phyloP scores from a whole-genome alignment of 768 basidiomycete genomes.

The Pleurotus ostreatus region DNA sequence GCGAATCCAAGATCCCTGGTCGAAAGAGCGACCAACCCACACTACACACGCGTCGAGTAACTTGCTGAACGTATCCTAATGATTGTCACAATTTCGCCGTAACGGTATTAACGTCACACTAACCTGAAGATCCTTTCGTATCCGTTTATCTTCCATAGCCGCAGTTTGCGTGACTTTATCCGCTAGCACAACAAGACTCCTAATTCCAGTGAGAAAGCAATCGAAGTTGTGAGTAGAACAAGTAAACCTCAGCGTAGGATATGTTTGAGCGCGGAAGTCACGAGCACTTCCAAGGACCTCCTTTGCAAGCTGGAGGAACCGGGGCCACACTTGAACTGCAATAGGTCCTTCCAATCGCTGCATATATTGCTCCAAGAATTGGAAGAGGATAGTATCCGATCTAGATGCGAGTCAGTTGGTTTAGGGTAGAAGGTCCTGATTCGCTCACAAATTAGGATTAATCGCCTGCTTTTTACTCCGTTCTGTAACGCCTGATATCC shows the following conservation, averaged over 20 bases:
- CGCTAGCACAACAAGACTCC: conserved; percentile 73
- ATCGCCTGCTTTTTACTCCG: conserved; percentile 55
- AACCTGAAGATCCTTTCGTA: conserved; percentile 88
- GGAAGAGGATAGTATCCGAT: conserved; percentile 68
- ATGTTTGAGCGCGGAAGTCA: conserved; percentile 69
- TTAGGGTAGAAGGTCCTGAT: too few relatives aligned
- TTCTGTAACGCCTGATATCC: conserved; percentile 53
- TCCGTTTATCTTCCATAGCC: conserved; percentile 83
- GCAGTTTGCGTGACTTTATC: conserved; percentile 87
- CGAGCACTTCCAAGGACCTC: conserved; percentile 66
- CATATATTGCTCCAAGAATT: conserved; percentile 86
- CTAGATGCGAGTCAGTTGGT: conserved; percentile 30
- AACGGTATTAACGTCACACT: neutral
- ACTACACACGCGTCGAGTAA: conserved; percentile 76
- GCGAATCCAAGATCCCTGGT: conserved; percentile 78
- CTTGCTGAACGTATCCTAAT: conserved; percentile 78
- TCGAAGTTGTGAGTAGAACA: neutral
- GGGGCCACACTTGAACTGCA: conserved; percentile 88
- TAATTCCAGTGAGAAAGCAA: conserved; percentile 20
- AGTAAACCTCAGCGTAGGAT: conserved; percentile 66
- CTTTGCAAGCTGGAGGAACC: conserved; percentile 72
- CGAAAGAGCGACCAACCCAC: conserved; percentile 68
- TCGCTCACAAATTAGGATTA: conserved; percentile 64
- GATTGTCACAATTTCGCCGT: neutral
- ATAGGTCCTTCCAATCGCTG: conserved; percentile 82